These are phyloP conservation scores for Drechslerella coelobrocha DNA, from an alignment of 2,329 filamentous ascomycete genomes.

Conservation along the genomic window DNA sequence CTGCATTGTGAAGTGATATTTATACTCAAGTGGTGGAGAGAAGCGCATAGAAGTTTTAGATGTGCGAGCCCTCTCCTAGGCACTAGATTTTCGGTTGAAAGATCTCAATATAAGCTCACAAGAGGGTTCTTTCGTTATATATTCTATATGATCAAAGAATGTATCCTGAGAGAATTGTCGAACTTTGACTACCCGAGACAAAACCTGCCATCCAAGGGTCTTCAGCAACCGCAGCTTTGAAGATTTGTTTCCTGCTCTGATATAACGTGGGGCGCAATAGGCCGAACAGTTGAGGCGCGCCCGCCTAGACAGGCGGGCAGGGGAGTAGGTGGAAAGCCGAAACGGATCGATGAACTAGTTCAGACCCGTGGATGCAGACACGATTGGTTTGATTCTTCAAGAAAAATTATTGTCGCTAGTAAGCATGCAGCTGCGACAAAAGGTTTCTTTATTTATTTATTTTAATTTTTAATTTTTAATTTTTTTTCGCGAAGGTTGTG, in stretches of 20 bases:
- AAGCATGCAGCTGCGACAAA: neutral
- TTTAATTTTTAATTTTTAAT: too few relatives aligned
- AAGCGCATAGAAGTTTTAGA: neutral
- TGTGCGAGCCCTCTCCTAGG: neutral
- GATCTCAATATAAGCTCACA: neutral
- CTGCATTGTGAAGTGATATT: conserved; percentile 14
- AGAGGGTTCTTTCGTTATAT: neutral
- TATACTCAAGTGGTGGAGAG: neutral
- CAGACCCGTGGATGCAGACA: neutral
- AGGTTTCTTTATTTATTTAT: neutral
- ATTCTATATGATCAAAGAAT: neutral
- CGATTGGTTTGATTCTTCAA: neutral
- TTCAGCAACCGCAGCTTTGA: neutral
- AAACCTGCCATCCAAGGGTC: neutral
- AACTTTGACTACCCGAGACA: neutral
- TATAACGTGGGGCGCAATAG: neutral
- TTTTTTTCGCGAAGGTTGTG: too few relatives aligned
- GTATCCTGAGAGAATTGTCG: neutral
- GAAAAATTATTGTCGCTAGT: neutral
- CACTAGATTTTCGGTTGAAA: neutral
- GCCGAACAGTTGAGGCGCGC: neutral
- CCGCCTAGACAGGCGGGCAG: neutral
- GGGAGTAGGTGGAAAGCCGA: neutral
- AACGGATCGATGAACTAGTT: neutral
- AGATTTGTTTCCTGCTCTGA: neutral